Percentiles rank a stretch among this genome's conserved stretches.
phyloP scores from a whole-genome alignment of 352 stramenopile species.

The Phytophthora sansomeana region DNA sequence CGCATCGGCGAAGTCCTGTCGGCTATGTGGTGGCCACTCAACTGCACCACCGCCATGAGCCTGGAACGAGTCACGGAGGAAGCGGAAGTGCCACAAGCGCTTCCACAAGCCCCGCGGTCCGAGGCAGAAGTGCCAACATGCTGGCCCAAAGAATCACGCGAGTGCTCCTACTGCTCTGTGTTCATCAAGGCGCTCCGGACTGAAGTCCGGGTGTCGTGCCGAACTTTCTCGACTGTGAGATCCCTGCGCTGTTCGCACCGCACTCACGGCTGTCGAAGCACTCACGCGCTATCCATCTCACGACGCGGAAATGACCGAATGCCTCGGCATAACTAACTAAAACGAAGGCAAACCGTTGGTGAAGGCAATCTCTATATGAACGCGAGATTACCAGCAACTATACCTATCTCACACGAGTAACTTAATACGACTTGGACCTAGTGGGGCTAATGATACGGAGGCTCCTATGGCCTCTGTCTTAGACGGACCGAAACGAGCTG shows the following conservation, averaged over 20 bases:
- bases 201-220: slow-evolving; percentile 2
- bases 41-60: not conserved
- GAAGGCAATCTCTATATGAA: slow-evolving; percentile 26
- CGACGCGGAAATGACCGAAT: too few species aligned
- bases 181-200: not conserved
- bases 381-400: slow-evolving; percentile 17
- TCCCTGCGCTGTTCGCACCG: not conserved
- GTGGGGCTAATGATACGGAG: slow-evolving; percentile 25
- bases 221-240: slow-evolving; percentile 21
- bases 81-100: not conserved
- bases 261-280: not conserved
- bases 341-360: not conserved
- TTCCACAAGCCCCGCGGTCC: too few species aligned
- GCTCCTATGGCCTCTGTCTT: slow-evolving; percentile 11
- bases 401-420: slow-evolving; percentile 38
- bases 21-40: too few species aligned
- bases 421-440: slow-evolving; percentile 43
- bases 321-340: slow-evolving; percentile 4
- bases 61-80: slow-evolving; percentile 15
- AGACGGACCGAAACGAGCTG: slow-evolving; percentile 33
- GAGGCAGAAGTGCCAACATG: not conserved
- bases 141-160: not conserved
- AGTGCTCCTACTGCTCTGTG: not conserved
- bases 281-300: slow-evolving; percentile 4
- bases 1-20: slow-evolving; percentile 1